These are phyloP conservation scores for Pelargonium nanum DNA, from an alignment of 345 rosid species.

Conservation along the genomic window DNA sequence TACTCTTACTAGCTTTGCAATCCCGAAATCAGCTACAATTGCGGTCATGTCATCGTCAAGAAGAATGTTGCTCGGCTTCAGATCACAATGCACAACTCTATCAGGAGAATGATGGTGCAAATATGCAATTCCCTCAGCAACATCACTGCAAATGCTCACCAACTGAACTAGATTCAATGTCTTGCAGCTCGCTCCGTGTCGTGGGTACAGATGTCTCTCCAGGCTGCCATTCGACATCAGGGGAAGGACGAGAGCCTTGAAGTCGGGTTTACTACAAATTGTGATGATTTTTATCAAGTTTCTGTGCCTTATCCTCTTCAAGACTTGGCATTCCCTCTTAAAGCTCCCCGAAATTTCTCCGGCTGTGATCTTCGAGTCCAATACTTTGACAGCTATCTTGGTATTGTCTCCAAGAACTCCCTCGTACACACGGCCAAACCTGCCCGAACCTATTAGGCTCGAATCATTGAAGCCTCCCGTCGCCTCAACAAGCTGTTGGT, in stretches of 20 bases:
- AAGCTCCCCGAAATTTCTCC: constrained; percentile 50
- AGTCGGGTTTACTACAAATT: constrained; percentile 76
- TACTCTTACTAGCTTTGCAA: constrained; percentile 50
- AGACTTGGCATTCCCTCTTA: constrained; percentile 71
- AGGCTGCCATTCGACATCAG: constrained; percentile 82
- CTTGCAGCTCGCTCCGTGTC: constrained; percentile 19
- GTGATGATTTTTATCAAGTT: constrained; percentile 80
- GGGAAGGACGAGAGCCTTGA: constrained; percentile 83
- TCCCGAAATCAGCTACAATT: constrained; percentile 84
- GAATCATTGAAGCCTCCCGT: constrained; percentile 66
- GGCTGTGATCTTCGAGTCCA: constrained; percentile 36
- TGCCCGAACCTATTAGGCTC: constrained; percentile 69
- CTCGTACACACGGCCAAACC: constrained; percentile 74
- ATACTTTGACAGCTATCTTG: constrained; percentile 71
- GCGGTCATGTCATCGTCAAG: constrained; percentile 87
- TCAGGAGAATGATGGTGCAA: constrained; percentile 77
- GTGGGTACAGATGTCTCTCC: constrained; percentile 60
- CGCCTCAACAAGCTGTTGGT: constrained; percentile 60
- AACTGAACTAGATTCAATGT: constrained; percentile 53
- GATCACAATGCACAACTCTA: constrained; percentile 92
- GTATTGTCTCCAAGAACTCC: constrained; percentile 69
- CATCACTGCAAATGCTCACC: constrained; percentile 66
- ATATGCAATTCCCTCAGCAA: constrained; percentile 81
- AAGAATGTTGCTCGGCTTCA: constrained; percentile 89
- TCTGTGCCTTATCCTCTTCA: constrained; percentile 72